Percentiles rank a stretch among this genome's conserved stretches.
These are phyloP conservation scores for Fusarium sacchari DNA, from an alignment of 2,329 filamentous ascomycete species.

Conservation along the genomic window DNA sequence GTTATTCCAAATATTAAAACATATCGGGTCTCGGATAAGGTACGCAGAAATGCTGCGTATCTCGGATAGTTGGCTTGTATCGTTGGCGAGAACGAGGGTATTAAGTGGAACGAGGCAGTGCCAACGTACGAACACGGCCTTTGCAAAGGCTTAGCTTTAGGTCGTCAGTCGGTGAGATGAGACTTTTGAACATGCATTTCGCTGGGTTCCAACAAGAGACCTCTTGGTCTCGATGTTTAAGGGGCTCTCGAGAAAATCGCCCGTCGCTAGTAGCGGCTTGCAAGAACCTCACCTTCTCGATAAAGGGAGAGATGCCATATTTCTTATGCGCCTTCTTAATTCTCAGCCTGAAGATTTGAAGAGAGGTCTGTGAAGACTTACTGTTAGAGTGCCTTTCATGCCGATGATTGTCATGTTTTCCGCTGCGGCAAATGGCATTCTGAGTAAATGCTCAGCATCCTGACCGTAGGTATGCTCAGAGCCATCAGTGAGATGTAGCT, in stretches of 20 bases:
- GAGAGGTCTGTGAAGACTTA: neutral
- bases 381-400: neutral
- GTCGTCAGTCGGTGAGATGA: accelerated
- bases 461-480: neutral
- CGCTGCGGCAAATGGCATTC: accelerated
- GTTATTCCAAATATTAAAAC: accelerated
- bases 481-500: neutral
- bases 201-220: neutral
- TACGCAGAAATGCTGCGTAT: neutral
- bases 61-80: accelerated
- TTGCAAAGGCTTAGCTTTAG: neutral
- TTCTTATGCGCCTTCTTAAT: neutral
- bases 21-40: neutral
- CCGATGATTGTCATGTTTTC: accelerated
- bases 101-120: accelerated
- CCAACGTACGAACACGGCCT: neutral
- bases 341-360: no score
- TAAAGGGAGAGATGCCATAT: neutral
- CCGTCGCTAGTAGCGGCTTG: no score
- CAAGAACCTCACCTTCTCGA: neutral
- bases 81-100: accelerated
- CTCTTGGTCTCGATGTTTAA: neutral
- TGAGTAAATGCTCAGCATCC: accelerated
- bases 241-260: accelerated
- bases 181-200: neutral